Evolutionary conservation across 306 rosid species (phyloP).

Genomic region (Benincasa hispida): DNA sequence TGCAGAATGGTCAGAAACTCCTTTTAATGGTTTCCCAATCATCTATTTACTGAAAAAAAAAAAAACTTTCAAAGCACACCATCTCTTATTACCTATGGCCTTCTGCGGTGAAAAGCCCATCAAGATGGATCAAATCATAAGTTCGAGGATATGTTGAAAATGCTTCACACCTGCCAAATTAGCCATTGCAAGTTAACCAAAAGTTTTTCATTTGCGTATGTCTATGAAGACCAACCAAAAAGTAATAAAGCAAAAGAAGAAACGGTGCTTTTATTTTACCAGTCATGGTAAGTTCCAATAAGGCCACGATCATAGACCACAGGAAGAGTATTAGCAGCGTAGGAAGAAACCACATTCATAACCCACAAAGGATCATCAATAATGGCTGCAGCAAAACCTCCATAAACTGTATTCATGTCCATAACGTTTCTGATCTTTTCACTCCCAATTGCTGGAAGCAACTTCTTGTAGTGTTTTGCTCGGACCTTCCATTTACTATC

Average conservation of each 20-base stretch:
- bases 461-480: constrained; percentile 66
- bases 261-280: constrained; percentile 29
- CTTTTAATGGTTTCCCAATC: background rate
- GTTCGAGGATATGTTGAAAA: constrained; percentile 97
- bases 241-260: background rate
- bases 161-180: constrained; percentile 79
- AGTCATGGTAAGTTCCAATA: constrained; percentile 83
- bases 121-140: constrained; percentile 89
- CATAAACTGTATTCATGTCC: constrained; percentile 90
- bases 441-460: constrained; percentile 75
- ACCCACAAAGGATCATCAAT: constrained; percentile 87
- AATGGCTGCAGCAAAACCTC: constrained; percentile 77
- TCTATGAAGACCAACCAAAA: background rate
- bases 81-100: constrained; percentile 58
- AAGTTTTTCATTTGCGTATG: background rate
- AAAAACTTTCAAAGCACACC: background rate
- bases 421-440: constrained; percentile 75
- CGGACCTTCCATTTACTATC: constrained; percentile 74
- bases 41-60: background rate
- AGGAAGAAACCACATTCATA: constrained; percentile 95
- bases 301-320: constrained; percentile 89
- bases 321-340: constrained; percentile 64
- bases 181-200: background rate
- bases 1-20: background rate
- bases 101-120: constrained; percentile 84